Evolutionary conservation across 257 asterid species (phyloP), one percentile per base, ranked within the genome.

Genomic region (Pogostemon cablin): DNA sequence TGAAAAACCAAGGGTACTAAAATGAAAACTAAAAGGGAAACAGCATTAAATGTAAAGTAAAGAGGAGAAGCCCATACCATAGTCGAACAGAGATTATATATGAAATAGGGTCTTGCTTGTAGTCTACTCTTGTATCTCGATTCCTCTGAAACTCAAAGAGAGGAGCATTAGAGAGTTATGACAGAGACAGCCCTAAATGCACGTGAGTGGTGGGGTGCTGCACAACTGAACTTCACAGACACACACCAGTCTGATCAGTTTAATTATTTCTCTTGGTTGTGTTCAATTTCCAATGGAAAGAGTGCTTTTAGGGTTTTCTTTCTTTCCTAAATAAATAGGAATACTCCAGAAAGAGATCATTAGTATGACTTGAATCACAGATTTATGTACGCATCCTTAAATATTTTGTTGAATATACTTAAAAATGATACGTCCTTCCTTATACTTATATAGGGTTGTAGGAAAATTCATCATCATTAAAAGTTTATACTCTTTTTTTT

Each of bases 141-240:
- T 72, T 46, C 79, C 72, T 20, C 25, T 20, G 25, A 20, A 20
- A 20, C 76, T 54, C 67, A 71, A 80, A 80, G 80, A 77, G 86
- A 81, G 34, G 25, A 57, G 71, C 15, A 39, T 37, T 40, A 54
- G 25, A 20, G 25, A 20, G 25, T 20, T 20, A 20, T 0, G 1
- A 20, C 25, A 20, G 77, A 65, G 85, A 76, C 71, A 80, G 87
- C 78, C 82, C 83, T 73, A 61, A 80, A 83, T 83, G 87, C 85
- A 78, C 81, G 68, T 77, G 76, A 74, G 77, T 65, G 59, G 72
- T 56, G 80, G 69, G 38, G 54, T 15, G 15, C 15, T 15, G 15
- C 15, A 15, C 15, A 15, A 15, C 15, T 15, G 15, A 15, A 15
- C 15, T 15, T 15, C 15, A 15, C 15, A 15, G 15, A 15, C 15